Evolutionary conservation across 495 filamentous ascomycete genomes (phyloP).

Genomic region (Penicillium cinerascens): DNA sequence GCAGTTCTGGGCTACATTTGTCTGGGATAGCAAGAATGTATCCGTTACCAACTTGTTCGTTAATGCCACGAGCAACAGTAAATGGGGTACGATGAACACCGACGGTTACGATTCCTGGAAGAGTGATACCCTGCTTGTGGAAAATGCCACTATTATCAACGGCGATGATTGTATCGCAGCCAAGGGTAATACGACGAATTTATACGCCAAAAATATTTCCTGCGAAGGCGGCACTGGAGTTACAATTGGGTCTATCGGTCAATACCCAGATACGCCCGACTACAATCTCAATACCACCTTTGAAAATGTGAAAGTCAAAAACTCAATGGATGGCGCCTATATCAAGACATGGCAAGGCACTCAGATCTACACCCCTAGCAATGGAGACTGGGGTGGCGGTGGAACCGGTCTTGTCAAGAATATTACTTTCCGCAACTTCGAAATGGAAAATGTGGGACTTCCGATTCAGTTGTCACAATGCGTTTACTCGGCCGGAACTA

Average conservation of each 20-base stretch:
- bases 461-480: conserved; percentile 58
- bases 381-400: conserved; percentile 24
- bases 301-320: conserved; percentile 20
- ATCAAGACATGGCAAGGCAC: conserved; percentile 53
- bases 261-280: conserved; percentile 29
- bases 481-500: conserved; percentile 45
- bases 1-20: conserved; percentile 45
- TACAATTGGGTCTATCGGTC: conserved; percentile 45
- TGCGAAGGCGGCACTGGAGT: conserved; percentile 29
- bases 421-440: conserved; percentile 50
- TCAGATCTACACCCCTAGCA: conserved; percentile 21
- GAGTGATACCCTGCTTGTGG: conserved; percentile 27
- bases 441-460: conserved; percentile 45
- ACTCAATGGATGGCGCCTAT: conserved; percentile 51
- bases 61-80: conserved; percentile 30
- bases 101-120: conserved; percentile 38
- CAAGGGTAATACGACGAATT: conserved; percentile 42
- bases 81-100: conserved; percentile 31
- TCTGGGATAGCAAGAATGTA: conserved; percentile 33
- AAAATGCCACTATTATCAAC: conserved; percentile 32
- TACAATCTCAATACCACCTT: conserved; percentile 25
- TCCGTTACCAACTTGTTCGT: conserved; percentile 40
- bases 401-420: conserved; percentile 22
- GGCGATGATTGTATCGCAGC: conserved; percentile 38
- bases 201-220: conserved; percentile 28